Conservation (phyloP, 2,329 filamentous ascomycete genomes). For the Daldinia sp. region DNA sequence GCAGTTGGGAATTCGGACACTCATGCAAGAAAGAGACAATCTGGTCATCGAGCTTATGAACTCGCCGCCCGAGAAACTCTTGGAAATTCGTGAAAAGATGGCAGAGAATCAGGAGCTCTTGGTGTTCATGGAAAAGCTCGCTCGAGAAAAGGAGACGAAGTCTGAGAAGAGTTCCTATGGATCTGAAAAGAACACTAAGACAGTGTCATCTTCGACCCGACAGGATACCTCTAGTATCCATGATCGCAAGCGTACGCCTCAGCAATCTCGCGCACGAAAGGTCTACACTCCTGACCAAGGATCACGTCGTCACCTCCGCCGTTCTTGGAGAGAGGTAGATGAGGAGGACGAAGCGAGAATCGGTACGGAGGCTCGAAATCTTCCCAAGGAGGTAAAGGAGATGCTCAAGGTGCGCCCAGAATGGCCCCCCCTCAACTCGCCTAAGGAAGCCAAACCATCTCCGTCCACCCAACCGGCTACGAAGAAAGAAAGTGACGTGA, state of each 20-base stretch:
- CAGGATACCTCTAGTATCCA: neutral
- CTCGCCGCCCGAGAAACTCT: neutral
- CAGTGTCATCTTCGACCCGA: neutral
- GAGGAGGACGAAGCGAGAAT: neutral
- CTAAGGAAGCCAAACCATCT: neutral
- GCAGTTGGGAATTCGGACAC: neutral
- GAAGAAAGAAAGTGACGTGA: neutral
- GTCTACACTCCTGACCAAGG: neutral
- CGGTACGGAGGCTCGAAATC: neutral
- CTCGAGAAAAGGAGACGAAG: neutral
- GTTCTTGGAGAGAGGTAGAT: neutral
- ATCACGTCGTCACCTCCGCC: constrained; percentile 12
- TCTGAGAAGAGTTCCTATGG: neutral
- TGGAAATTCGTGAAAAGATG: neutral
- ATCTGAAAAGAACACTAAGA: neutral
- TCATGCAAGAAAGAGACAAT: neutral
- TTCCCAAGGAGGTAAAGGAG: neutral
- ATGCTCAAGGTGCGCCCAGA: neutral
- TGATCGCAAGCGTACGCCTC: neutral
- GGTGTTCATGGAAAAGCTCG: neutral
- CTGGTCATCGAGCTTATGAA: neutral
- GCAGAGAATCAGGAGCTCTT: neutral
- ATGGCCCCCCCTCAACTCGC: neutral
- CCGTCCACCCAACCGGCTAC: neutral
- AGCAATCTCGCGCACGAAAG: neutral